phyloP scores from a whole-genome alignment of 2,329 filamentous ascomycete species.

The Aphanoascus verrucosus region DNA sequence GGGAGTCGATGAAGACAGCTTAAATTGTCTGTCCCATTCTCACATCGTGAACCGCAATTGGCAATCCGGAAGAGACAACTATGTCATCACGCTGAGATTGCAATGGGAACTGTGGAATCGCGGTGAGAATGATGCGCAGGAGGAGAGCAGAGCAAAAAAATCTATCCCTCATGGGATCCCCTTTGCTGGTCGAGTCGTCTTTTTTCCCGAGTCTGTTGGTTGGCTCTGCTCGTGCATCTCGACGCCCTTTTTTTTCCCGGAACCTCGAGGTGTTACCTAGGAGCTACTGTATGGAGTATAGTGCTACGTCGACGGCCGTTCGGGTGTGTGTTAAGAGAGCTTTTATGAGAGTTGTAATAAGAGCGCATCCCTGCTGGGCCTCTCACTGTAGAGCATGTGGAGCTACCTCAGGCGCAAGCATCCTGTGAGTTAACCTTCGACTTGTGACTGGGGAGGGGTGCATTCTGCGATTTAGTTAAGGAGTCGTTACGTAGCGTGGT shows the following conservation, averaged over 20 bases:
- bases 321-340: not conserved
- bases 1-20: constrained; percentile 9
- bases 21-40: constrained; percentile 9
- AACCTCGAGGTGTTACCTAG: not conserved
- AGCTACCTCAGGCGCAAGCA: constrained; percentile 10
- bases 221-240: not conserved
- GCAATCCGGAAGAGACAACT: not conserved
- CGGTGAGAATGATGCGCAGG: not conserved
- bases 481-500: constrained; percentile 7
- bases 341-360: constrained; percentile 8
- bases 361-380: constrained; percentile 2
- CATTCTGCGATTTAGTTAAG: constrained; percentile 1
- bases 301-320: not conserved
- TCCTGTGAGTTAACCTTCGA: not conserved
- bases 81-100: constrained; percentile 3
- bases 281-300: not conserved
- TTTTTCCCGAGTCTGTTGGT: not conserved
- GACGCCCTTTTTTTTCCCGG: not conserved
- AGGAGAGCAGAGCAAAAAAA: not conserved
- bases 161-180: constrained; percentile 4
- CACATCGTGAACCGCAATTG: constrained; percentile 11
- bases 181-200: not conserved
- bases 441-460: constrained; percentile 9
- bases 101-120: not conserved
- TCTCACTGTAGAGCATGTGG: constrained; percentile 2